A percentile compares a stretch with the other conserved stretches of the same genome.
Evolutionary conservation across 2,329 filamentous ascomycete species (phyloP).

Genomic region (Penicillium corylophilum): DNA sequence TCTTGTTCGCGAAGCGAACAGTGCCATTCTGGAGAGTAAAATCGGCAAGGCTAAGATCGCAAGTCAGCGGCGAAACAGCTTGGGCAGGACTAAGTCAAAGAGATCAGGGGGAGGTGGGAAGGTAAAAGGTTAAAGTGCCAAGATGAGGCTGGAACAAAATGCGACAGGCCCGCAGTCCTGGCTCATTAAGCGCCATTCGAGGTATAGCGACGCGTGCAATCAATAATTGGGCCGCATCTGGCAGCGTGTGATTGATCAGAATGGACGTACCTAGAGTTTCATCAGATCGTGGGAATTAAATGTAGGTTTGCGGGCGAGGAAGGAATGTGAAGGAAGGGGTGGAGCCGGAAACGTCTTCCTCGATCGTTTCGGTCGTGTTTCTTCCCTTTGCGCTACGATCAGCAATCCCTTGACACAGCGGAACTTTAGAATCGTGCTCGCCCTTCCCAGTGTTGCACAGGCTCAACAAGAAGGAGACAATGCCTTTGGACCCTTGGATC

Average conservation of each 20-base stretch:
- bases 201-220: neutral
- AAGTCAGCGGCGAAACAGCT: neutral
- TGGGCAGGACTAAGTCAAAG: neutral
- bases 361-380: neutral
- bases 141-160: slow-evolving; percentile 13
- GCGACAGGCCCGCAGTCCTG: slow-evolving; percentile 2
- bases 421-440: neutral
- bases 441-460: neutral
- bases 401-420: neutral
- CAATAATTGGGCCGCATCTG: neutral
- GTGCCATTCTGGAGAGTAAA: neutral
- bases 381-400: neutral
- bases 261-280: neutral
- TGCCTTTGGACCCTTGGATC: neutral
- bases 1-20: neutral
- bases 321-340: neutral
- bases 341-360: neutral
- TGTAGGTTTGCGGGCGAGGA: neutral
- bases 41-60: neutral
- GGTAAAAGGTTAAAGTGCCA: slow-evolving; percentile 1
- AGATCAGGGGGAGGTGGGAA: neutral
- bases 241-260: neutral
- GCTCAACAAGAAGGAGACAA: neutral
- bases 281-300: neutral
- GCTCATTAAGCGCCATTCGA: neutral